phyloP scores from a whole-genome alignment of 73 alveolate species.

The Paramecium bursaria region DNA sequence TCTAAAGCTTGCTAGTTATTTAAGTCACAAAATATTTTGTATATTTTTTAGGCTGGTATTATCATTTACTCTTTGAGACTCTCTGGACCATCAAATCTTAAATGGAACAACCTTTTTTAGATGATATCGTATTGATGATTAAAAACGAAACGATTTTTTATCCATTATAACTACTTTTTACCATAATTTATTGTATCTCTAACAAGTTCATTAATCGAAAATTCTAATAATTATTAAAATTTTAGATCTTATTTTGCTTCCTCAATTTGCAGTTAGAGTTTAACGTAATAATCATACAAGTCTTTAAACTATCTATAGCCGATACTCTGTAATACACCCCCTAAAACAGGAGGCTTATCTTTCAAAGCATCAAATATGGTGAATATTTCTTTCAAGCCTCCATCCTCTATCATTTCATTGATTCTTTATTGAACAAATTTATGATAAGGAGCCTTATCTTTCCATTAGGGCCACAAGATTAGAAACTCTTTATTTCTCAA shows the following conservation, averaged over 20 bases:
- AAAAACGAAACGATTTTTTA: constrained; percentile 54
- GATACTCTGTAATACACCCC: constrained; percentile 83
- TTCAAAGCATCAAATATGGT: constrained; percentile 49
- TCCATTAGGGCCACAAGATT: constrained; percentile 79
- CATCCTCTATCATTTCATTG: constrained; percentile 78
- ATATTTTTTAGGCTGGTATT: constrained; percentile 39
- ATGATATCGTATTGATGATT: constrained; percentile 46
- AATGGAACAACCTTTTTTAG: constrained; percentile 49
- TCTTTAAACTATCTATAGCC: constrained; percentile 88
- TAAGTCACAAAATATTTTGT: constrained; percentile 33
- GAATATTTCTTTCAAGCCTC: constrained; percentile 76
- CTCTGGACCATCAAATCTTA: constrained; percentile 54
- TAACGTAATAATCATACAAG: constrained; percentile 53
- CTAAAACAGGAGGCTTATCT: constrained; percentile 37
- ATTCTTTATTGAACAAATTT: constrained; percentile 74
- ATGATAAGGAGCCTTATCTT: constrained; percentile 66
- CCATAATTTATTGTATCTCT: constrained; percentile 59
- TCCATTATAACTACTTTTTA: constrained; percentile 62
- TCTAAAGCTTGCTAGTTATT: constrained; percentile 3
- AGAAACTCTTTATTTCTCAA: constrained; percentile 74
- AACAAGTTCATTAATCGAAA: constrained; percentile 26
- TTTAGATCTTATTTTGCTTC: constrained; percentile 59
- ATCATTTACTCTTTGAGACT: constrained; percentile 34
- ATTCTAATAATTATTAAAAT: constrained; percentile 4
- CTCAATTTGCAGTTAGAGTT: background rate